Evolutionary conservation across 116 monocot genomes (phyloP).

Genomic region (Zostera marina): DNA sequence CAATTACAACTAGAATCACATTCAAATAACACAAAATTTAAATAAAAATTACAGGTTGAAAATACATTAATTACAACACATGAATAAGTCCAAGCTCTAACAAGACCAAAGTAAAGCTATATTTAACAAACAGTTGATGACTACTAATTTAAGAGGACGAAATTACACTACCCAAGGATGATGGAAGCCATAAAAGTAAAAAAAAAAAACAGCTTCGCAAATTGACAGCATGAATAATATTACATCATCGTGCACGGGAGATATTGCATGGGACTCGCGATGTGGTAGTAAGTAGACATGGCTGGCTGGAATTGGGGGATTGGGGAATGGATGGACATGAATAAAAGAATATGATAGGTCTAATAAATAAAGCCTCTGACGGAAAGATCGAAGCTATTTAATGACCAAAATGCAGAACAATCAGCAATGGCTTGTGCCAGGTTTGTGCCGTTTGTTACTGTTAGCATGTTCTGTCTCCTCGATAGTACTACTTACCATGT

Average conservation of each 20-base stretch:
- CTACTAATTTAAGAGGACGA: neutral
- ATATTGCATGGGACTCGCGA: too few species aligned
- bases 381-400: neutral
- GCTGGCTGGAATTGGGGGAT: too few species aligned
- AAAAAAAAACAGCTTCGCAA: conserved; percentile 5
- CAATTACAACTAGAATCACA: too few species aligned
- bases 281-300: too few species aligned
- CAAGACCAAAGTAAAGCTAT: neutral
- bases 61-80: neutral
- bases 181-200: neutral
- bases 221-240: too few species aligned
- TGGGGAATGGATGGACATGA: neutral
- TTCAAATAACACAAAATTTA: too few species aligned
- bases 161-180: neutral
- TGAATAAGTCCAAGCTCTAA: neutral
- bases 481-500: conserved; percentile 7
- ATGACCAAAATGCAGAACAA: neutral
- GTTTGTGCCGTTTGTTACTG: conserved; percentile 9
- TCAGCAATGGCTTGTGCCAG: neutral
- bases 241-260: too few species aligned
- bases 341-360: conserved; percentile 5
- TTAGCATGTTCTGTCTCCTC: conserved; percentile 21
- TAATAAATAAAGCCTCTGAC: too few species aligned
- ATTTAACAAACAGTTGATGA: neutral
- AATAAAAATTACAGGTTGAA: neutral